Evolutionary conservation across 768 basidiomycete species (phyloP).

Genomic region (Tylopilus subfusipes): DNA sequence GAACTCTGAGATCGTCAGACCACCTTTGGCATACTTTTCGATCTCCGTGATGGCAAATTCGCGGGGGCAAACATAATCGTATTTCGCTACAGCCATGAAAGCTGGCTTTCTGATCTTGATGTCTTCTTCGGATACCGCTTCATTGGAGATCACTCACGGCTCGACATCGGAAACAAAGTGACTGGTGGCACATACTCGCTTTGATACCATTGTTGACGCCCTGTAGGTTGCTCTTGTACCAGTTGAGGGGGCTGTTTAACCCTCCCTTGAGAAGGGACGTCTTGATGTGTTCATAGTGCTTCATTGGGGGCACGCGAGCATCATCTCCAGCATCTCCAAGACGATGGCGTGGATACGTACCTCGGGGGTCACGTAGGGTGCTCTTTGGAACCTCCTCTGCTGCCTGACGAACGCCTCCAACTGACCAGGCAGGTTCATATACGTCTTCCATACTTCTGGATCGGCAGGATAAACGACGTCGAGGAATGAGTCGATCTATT

Average conservation of each 20-base stretch:
- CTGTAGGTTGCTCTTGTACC: constrained; percentile 33
- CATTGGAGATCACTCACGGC: not conserved
- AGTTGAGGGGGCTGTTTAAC: constrained; percentile 34
- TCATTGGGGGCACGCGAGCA: constrained; percentile 2
- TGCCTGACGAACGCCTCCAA: constrained; percentile 31
- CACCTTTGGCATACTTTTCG: constrained; percentile 26
- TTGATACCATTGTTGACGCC: constrained; percentile 30
- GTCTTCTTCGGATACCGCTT: constrained; percentile 24
- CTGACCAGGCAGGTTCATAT: constrained; percentile 35
- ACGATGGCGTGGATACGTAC: constrained; percentile 17
- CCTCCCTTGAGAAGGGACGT: constrained; percentile 31
- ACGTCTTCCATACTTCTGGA: constrained; percentile 33
- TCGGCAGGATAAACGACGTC: constrained; percentile 34
- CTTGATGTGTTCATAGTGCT: constrained; percentile 30
- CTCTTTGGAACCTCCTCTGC: constrained; percentile 16
- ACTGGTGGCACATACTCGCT: constrained; percentile 20
- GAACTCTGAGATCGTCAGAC: constrained; percentile 31
- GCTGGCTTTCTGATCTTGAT: constrained; percentile 33
- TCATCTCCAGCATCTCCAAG: not conserved
- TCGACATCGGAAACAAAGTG: not conserved
- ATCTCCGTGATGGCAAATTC: constrained; percentile 23
- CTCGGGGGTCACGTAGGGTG: constrained; percentile 33
- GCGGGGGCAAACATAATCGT: constrained; percentile 34
- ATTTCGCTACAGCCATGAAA: constrained; percentile 36
- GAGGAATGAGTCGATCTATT: constrained; percentile 40